A percentile compares a stretch with the other conserved stretches of the same genome.
Conservation (phyloP, 2,329 filamentous ascomycete genomes). For the Botrytis pseudocinerea region DNA sequence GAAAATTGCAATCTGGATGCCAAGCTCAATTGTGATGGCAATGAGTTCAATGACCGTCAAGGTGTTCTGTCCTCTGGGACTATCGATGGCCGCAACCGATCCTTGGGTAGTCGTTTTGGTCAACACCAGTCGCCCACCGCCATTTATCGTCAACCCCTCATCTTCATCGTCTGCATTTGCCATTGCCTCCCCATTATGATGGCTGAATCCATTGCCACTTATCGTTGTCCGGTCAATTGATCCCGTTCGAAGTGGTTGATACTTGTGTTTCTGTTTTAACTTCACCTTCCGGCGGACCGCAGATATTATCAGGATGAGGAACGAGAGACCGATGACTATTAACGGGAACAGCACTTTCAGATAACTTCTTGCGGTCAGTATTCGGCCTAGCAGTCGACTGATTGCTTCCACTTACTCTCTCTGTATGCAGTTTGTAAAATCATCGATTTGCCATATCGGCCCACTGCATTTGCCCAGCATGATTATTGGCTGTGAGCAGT, state of each 20-base stretch:
- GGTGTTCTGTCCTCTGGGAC: slow-evolving; percentile 70
- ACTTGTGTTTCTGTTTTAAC: slow-evolving; percentile 55
- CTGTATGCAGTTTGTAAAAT: slow-evolving; percentile 64
- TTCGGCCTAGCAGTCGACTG: too few relatives aligned
- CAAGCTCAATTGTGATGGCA: slow-evolving; percentile 70
- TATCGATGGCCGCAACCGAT: slow-evolving; percentile 70
- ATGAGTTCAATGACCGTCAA: slow-evolving; percentile 73
- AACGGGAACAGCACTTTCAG: slow-evolving; percentile 80
- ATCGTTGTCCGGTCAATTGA: slow-evolving; percentile 43
- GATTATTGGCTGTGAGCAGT: not conserved
- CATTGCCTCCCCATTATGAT: not conserved
- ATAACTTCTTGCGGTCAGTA: slow-evolving; percentile 54
- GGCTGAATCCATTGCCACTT: slow-evolving; percentile 23
- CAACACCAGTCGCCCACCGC: slow-evolving; percentile 58
- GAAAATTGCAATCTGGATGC: slow-evolving; percentile 65
- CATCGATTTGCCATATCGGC: slow-evolving; percentile 59
- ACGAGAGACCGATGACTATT: slow-evolving; percentile 66
- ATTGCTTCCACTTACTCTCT: slow-evolving; percentile 60
- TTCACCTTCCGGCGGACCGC: slow-evolving; percentile 54
- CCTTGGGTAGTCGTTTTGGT: slow-evolving; percentile 62
- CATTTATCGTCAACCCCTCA: slow-evolving; percentile 55
- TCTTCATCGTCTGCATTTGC: slow-evolving; percentile 52
- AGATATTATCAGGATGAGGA: slow-evolving; percentile 64
- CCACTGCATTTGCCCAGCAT: slow-evolving; percentile 39
- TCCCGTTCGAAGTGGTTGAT: slow-evolving; percentile 55